These are phyloP conservation scores for Parasarocladium wereldwijsianum DNA, from an alignment of 2,329 filamentous ascomycete genomes.

Conservation along the genomic window DNA sequence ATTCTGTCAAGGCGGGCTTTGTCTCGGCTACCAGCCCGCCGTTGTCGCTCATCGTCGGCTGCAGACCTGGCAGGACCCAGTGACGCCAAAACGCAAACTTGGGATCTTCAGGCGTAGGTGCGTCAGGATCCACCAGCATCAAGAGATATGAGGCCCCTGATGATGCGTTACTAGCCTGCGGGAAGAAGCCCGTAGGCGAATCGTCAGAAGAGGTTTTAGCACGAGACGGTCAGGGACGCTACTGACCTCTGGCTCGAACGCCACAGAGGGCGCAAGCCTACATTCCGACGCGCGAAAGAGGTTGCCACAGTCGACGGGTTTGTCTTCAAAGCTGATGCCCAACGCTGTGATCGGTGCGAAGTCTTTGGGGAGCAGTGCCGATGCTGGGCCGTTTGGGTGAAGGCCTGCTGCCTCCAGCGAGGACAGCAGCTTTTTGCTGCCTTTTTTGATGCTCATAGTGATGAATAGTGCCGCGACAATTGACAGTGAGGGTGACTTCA, in stretches of 20 bases:
- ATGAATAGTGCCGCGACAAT: too few relatives aligned
- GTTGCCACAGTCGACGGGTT: conserved; percentile 19
- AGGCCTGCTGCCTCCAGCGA: conserved; percentile 9
- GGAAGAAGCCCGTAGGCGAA: not conserved
- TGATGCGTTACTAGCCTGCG: conserved; percentile 11
- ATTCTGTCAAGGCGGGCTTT: conserved; percentile 23
- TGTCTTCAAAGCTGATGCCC: conserved; percentile 19
- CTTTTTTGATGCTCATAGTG: too few relatives aligned
- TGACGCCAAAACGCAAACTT: conserved; percentile 41
- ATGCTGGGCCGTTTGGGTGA: conserved; percentile 24
- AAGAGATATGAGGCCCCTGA: conserved; percentile 25
- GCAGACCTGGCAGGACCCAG: conserved; percentile 30
- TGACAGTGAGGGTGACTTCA: too few relatives aligned
- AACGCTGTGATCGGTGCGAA: conserved; percentile 28
- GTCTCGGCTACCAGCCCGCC: conserved; percentile 10
- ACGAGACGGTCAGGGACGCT: too few relatives aligned
- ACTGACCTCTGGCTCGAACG: conserved; percentile 19
- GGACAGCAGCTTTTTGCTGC: conserved; percentile 1
- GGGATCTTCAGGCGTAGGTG: conserved; percentile 37
- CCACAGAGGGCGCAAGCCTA: conserved; percentile 20
- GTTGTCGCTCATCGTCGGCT: conserved; percentile 12
- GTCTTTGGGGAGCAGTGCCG: conserved; percentile 21
- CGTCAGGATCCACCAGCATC: conserved; percentile 37
- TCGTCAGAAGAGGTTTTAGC: not conserved
- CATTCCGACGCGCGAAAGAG: conserved; percentile 24